These are phyloP conservation scores for Penicillium crystallinum DNA, from an alignment of 495 filamentous ascomycete species.

Conservation along the genomic window DNA sequence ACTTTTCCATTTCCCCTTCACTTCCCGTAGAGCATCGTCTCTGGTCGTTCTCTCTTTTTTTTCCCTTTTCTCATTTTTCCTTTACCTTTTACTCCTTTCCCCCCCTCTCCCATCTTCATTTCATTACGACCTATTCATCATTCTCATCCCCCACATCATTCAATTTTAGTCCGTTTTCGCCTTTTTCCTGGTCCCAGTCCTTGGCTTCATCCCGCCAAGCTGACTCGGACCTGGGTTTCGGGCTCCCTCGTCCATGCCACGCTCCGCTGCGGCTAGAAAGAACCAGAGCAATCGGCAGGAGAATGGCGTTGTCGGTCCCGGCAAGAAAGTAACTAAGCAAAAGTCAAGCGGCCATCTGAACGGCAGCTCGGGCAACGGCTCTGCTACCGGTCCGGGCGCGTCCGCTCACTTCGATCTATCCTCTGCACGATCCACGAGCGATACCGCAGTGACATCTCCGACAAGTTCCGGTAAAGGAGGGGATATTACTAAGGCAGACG, in stretches of 20 bases:
- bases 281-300: slow-evolving; percentile 73
- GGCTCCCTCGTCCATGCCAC: slow-evolving; percentile 62
- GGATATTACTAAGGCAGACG: slow-evolving; percentile 33
- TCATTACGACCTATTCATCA: not conserved
- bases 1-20: slow-evolving; percentile 23
- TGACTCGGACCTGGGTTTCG: slow-evolving; percentile 48
- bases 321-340: slow-evolving; percentile 71
- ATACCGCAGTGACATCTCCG: slow-evolving; percentile 32
- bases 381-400: slow-evolving; percentile 34
- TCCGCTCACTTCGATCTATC: slow-evolving; percentile 43
- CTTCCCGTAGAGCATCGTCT: slow-evolving; percentile 10
- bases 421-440: slow-evolving; percentile 37
- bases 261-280: slow-evolving; percentile 59
- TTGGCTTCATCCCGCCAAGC: slow-evolving; percentile 50
- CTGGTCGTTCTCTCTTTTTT: slow-evolving; percentile 9
- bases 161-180: slow-evolving; percentile 7
- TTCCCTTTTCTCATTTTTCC: slow-evolving; percentile 8
- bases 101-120: not conserved
- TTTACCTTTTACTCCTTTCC: slow-evolving; percentile 3
- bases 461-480: slow-evolving; percentile 33
- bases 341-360: slow-evolving; percentile 59
- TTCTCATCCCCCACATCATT: not conserved
- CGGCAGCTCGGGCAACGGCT: slow-evolving; percentile 48
- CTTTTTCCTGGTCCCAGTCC: slow-evolving; percentile 44
- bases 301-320: slow-evolving; percentile 78